phyloP scores from a whole-genome alignment of 202 grass and related monocot species.

The Alloteropsis angusta region DNA sequence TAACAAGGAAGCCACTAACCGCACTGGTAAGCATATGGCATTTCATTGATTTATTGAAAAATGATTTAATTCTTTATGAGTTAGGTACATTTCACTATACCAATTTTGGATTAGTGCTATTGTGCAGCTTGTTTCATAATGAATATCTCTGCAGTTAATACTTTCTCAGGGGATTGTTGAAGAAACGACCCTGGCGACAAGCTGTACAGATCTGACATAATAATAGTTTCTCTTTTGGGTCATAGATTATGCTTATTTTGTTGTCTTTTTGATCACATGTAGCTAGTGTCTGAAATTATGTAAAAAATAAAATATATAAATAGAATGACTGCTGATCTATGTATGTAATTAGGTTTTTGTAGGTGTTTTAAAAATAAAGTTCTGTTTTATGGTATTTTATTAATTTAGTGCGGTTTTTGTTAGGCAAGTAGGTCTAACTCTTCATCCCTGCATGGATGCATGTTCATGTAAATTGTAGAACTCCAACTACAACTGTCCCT shows the following conservation, averaged over 20 bases:
- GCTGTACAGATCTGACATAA: constrained; percentile 42
- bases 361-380: constrained; percentile 4
- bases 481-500: neutral
- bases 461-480: neutral
- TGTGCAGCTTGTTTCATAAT: neutral
- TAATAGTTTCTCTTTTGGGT: constrained; percentile 1
- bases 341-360: constrained; percentile 3
- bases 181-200: constrained; percentile 8
- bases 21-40: constrained; percentile 9
- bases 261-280: neutral
- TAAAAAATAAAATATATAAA: neutral
- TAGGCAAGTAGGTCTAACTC: neutral
- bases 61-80: neutral
- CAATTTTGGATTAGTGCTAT: neutral
- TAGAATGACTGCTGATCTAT: constrained; percentile 13
- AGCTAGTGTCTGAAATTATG: constrained; percentile 13
- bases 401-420: neutral
- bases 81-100: neutral
- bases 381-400: neutral
- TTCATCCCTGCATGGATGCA: neutral
- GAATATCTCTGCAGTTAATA: constrained; percentile 23
- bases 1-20: neutral
- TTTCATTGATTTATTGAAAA: neutral
- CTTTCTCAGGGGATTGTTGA: neutral
- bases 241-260: constrained; percentile 4